phyloP scores from a whole-genome alignment of 495 filamentous ascomycete species.

The Podospora bellae-mahoneyi region DNA sequence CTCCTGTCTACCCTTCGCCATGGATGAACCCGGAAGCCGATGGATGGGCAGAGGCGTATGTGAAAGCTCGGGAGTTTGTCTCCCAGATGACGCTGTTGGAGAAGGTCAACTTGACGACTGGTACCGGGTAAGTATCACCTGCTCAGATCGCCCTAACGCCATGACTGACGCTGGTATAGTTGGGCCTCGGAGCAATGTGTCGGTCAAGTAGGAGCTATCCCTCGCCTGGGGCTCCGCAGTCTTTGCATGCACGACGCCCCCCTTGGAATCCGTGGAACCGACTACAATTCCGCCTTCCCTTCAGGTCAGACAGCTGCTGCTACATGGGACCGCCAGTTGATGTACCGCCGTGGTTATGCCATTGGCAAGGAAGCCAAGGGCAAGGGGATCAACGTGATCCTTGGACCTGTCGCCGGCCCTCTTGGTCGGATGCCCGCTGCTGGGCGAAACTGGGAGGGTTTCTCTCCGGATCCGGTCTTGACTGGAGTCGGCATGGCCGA shows the following conservation, averaged over 20 bases:
- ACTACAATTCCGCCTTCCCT: slow-evolving; percentile 77
- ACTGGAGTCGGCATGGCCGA: slow-evolving; percentile 70
- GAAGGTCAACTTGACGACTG: slow-evolving; percentile 91
- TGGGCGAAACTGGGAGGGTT: slow-evolving; percentile 90
- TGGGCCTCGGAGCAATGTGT: slow-evolving; percentile 79
- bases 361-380: slow-evolving; percentile 77
- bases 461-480: slow-evolving; percentile 71
- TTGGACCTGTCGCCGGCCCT: slow-evolving; percentile 89
- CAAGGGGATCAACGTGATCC: slow-evolving; percentile 80
- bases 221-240: slow-evolving; percentile 72
- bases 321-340: slow-evolving; percentile 67
- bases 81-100: slow-evolving; percentile 78
- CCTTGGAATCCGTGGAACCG: slow-evolving; percentile 72
- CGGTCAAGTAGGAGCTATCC: slow-evolving; percentile 67
- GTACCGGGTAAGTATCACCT: slow-evolving; percentile 59
- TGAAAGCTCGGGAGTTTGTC: slow-evolving; percentile 73
- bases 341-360: slow-evolving; percentile 69
- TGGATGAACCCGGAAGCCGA: slow-evolving; percentile 68
- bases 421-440: slow-evolving; percentile 69
- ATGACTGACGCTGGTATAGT: slow-evolving; percentile 41
- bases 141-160: not conserved
- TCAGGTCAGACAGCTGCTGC: slow-evolving; percentile 80
- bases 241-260: slow-evolving; percentile 91
- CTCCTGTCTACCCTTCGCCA: slow-evolving; percentile 78
- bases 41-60: slow-evolving; percentile 76